Base-by-base conservation (phyloP, 345 rosid species). In the Lagerstroemia speciosa region DNA sequence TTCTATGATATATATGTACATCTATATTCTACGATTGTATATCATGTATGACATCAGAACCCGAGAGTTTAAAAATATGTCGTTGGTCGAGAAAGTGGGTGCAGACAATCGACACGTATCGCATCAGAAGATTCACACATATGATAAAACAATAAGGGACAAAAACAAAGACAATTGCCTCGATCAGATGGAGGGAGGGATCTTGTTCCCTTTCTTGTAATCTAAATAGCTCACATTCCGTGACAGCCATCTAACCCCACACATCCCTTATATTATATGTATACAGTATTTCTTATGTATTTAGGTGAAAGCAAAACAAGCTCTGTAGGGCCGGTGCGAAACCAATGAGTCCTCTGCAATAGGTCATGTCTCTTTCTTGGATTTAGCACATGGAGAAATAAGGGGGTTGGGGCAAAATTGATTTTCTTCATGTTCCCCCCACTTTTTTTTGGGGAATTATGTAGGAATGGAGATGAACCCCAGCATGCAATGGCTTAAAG, bases 81-180 rank as follows among this genome's bases (percentile, higher is more conserved):
- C 2, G 9, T n/a, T 10, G 72, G 65, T 69, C 65, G 65, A 57
- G 38, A 40, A 45, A 67, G 22, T 1, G 29, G 55, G 71, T 71
- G 68, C 72, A 81, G 83, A 79, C 73, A 68, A 17, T 67, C 65
- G 73, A 76, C 82, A 70, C 64, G 76, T 69, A 75, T 69, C 77
- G 43, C 71, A 82, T 75, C 72, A 61, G 45, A 76, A 77, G 78
- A 71, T 77, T 73, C 78, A 67, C 69, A 63, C 11, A 36, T 72
- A 75, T 64, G 68, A 73, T 53, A 22, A 64, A 78, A 78, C 84
- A 71, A 77, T 76, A 75, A 76, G 78, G 76, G 85, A 83, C 81
- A 83, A 82, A 75, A 77, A 69, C 66, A 77, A 76, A 71, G 87
- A 89, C 88, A 89, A 83, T 38, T 75, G 75, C 76, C 84, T 85